A percentile compares a stretch with the other conserved stretches of the same genome.
phyloP scores from a whole-genome alignment of 73 alveolate species.

The Blepharisma japonicum region DNA sequence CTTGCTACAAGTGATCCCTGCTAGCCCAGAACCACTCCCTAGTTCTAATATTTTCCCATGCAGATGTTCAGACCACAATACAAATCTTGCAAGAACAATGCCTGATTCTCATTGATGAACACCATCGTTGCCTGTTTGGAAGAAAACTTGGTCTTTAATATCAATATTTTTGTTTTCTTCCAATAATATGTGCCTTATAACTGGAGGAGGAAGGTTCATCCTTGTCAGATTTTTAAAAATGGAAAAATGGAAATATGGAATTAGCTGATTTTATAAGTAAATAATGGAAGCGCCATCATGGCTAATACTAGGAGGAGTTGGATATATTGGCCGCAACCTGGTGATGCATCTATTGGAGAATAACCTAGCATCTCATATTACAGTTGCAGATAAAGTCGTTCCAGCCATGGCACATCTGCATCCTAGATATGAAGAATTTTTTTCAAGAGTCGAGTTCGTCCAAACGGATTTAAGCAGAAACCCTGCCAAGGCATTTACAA shows the following conservation, averaged over 20 bases:
- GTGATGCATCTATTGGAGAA: conserved; percentile 14
- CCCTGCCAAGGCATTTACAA: conserved; percentile 13
- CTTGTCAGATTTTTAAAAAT: too few relatives aligned
- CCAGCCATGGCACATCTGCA: conserved; percentile 27
- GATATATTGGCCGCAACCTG: conserved; percentile 29
- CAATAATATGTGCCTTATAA: not conserved
- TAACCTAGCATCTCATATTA: conserved; percentile 8
- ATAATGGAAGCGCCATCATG: not conserved
- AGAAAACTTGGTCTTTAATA: conserved; percentile 19
- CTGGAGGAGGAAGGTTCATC: too few relatives aligned
- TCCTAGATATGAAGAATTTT: not conserved
- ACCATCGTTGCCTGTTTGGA: conserved; percentile 28
- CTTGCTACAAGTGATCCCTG: conserved; percentile 1
- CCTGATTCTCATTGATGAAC: conserved; percentile 31
- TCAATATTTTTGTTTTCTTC: not conserved
- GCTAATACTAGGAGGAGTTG: conserved; percentile 32
- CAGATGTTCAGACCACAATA: not conserved
- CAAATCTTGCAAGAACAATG: not conserved
- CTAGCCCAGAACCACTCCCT: conserved; percentile 28
- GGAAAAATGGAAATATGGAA: too few relatives aligned
- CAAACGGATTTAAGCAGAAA: conserved; percentile 25
- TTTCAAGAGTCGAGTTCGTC: conserved; percentile 1
- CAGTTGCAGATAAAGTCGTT: conserved; percentile 32
- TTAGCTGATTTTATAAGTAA: not conserved
- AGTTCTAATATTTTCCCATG: conserved; percentile 1